Conservation (phyloP, 2,329 filamentous ascomycete species). For the Pezizomycotina sp. region DNA sequence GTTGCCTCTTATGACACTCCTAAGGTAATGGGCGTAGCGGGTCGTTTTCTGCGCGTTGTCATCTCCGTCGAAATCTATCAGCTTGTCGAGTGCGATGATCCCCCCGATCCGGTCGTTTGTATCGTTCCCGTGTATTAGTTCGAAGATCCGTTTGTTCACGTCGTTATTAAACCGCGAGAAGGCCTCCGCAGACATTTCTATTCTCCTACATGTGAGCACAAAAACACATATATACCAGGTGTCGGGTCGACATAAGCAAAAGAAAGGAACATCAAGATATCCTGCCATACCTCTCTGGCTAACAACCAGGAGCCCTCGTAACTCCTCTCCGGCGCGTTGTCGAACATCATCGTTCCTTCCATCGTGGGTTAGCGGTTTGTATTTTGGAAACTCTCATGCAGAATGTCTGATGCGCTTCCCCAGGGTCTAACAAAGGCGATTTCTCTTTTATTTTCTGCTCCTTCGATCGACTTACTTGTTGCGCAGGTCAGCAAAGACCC, state of each 20-base stretch:
- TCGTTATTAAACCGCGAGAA: conserved; percentile 56
- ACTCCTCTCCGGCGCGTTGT: conserved; percentile 31
- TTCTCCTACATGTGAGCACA: conserved; percentile 9
- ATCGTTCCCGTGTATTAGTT: conserved; percentile 71
- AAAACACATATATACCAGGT: background rate
- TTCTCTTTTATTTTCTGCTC: background rate
- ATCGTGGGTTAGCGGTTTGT: background rate
- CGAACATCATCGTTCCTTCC: conserved; percentile 33
- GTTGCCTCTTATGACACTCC: conserved; percentile 73
- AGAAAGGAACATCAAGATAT: conserved; percentile 8
- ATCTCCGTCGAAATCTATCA: conserved; percentile 92
- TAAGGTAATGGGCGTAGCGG: conserved; percentile 78
- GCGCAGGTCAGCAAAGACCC: conserved; percentile 16
- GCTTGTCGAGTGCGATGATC: conserved; percentile 74
- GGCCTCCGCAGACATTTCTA: conserved; percentile 64
- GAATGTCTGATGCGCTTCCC: background rate
- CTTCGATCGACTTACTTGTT: conserved; percentile 8
- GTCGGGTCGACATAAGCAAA: conserved; percentile 1
- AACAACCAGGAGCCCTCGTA: conserved; percentile 32
- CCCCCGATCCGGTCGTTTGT: conserved; percentile 79
- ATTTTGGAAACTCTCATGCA: background rate
- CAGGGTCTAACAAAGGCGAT: background rate
- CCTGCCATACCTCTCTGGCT: conserved; percentile 32
- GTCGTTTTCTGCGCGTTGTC: conserved; percentile 88
- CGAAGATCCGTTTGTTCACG: conserved; percentile 48